These are phyloP conservation scores for Kitagawia praeruptora DNA, from an alignment of 129 eudicot genomes.

Conservation along the genomic window DNA sequence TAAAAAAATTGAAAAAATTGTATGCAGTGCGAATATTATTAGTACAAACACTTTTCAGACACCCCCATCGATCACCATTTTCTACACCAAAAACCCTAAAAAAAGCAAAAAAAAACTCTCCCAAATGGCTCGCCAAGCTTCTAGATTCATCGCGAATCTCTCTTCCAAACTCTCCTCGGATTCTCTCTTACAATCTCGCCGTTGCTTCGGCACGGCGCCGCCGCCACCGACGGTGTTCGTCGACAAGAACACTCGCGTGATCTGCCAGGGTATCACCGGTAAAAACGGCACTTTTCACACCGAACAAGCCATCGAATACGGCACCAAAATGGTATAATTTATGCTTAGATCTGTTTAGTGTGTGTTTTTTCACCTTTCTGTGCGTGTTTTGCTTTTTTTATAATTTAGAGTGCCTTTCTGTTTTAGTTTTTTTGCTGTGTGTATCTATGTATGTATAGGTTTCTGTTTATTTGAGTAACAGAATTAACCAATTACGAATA, in stretches of 20 bases:
- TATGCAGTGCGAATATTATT: background rate
- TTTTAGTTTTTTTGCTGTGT: too few species aligned
- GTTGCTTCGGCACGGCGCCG: conserved; percentile 72
- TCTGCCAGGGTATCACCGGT: conserved; percentile 95
- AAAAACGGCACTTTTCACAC: conserved; percentile 95
- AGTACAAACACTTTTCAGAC: background rate
- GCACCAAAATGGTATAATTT: conserved; percentile 73
- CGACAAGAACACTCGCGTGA: conserved; percentile 93
- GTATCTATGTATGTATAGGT: background rate
- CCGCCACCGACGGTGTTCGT: conserved; percentile 90
- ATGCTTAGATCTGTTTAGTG: background rate
- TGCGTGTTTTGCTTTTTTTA: too few species aligned
- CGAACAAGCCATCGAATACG: conserved; percentile 95
- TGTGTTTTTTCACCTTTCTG: background rate
- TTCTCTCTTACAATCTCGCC: conserved; percentile 19
- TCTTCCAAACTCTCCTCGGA: conserved; percentile 36
- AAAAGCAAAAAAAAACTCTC: background rate
- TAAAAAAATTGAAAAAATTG: too few species aligned
- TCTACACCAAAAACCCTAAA: background rate
- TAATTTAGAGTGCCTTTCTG: background rate
- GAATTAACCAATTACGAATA: background rate
- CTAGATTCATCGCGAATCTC: conserved; percentile 44
- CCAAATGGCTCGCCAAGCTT: conserved; percentile 70
- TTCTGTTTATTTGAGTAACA: background rate
- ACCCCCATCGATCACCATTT: background rate